Base-by-base conservation (phyloP, 257 asterid species). In the Plantago major region DNA sequence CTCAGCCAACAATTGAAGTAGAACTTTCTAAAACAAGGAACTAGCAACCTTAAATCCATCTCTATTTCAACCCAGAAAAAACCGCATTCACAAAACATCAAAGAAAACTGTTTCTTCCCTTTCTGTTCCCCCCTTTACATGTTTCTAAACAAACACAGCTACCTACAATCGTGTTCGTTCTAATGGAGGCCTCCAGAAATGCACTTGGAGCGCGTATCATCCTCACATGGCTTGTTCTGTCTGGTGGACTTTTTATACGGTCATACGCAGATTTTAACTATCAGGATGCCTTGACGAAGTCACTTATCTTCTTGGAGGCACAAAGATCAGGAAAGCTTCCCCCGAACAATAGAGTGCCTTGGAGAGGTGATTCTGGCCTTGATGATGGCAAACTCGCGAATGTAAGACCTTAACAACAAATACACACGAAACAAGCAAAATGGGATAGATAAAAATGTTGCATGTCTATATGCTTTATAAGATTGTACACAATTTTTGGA, bases 271-370 rank as follows among this genome's bases (percentile, higher is more conserved):
- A 72, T 63, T 65, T 88, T 12, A 54, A 86, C 63, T 89, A 89
- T 53, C 64, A 66, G 6, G 68, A 54, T 9, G 94, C 97, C n/a
- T 86, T 89, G 0, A 79, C 70, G 0, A 89, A 89, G 65, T 89
- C 92, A 6, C 63, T 89, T 52, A 79, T 86, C 33, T 89, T 89
- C 79, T 63, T 89, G 46, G 97, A 89, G 78, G 95, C 92, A 12
- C 97, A 89, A 60, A 67, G 97, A 74, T 89, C 97, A 0, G 97
- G 97, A 13, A 87, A 82, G 81, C 97, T 89, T 52, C 97, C 95
- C 11, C 11, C 73, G 3, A 65, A 62, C 64, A 81, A 81, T 19
- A 73, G 95, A 73, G 76, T 76, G 6, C 22, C 76, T 2, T 89
- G 97, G 97, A 76, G 95, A 66, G 95, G 89, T 38, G 95, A 89